phyloP scores from a whole-genome alignment of 768 basidiomycete species.

The Mycena crocata region DNA sequence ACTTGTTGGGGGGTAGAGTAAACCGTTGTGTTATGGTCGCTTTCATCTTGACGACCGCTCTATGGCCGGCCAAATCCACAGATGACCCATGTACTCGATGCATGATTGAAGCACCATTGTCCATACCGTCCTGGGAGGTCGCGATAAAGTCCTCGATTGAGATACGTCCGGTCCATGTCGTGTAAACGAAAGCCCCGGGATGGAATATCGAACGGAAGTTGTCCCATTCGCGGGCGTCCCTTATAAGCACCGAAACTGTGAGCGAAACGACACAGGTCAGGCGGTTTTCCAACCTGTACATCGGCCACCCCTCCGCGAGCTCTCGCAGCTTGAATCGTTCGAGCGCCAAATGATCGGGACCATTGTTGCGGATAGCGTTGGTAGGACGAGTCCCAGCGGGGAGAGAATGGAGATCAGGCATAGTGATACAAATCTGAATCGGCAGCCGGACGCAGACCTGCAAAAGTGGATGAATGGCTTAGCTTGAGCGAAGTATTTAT shows the following conservation, averaged over 20 bases:
- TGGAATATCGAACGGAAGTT: conserved; percentile 38
- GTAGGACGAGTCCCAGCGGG: conserved; percentile 34
- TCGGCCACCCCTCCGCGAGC: conserved; percentile 39
- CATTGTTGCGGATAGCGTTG: conserved; percentile 38
- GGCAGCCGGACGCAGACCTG: background rate
- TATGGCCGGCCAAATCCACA: conserved; percentile 43
- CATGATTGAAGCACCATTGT: conserved; percentile 37
- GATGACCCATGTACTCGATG: conserved; percentile 37
- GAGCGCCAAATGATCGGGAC: conserved; percentile 31
- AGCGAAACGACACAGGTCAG: background rate
- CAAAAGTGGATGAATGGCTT: background rate
- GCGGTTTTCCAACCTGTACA: conserved; percentile 31
- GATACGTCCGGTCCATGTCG: conserved; percentile 37
- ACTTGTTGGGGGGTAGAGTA: conserved; percentile 33
- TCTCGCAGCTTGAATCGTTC: conserved; percentile 38
- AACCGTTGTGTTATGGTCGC: conserved; percentile 41
- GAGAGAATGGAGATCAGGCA: conserved; percentile 36
- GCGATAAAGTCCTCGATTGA: conserved; percentile 36
- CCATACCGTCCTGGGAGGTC: conserved; percentile 35
- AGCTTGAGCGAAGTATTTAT: background rate
- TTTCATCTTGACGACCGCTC: conserved; percentile 49
- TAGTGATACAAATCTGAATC: background rate
- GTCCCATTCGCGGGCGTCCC: conserved; percentile 39
- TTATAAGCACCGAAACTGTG: background rate
- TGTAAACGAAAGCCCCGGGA: conserved; percentile 37